phyloP scores from a whole-genome alignment of 768 basidiomycete species.

The Leccinellum albellum region DNA sequence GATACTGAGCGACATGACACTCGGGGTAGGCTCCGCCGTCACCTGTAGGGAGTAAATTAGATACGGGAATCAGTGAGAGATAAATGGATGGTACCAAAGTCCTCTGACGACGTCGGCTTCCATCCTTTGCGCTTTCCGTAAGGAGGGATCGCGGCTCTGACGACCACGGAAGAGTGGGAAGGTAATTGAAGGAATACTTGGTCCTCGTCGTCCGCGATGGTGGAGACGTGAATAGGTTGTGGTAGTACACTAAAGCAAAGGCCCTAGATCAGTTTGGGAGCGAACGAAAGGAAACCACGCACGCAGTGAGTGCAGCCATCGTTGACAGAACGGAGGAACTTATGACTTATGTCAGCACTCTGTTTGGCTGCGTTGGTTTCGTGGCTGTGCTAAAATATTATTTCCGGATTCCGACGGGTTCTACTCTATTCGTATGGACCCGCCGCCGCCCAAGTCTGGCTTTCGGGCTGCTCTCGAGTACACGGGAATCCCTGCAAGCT shows the following conservation, averaged over 20 bases:
- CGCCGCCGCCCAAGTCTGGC: conserved; percentile 43
- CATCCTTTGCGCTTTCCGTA: conserved; percentile 86
- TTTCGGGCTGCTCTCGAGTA: conserved; percentile 59
- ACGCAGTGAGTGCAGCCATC: conserved; percentile 78
- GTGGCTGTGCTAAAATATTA: conserved; percentile 21
- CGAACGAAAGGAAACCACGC: conserved; percentile 31
- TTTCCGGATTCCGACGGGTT: conserved; percentile 21
- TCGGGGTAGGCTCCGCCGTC: conserved; percentile 90
- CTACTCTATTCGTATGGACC: conserved; percentile 6
- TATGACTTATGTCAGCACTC: conserved; percentile 17
- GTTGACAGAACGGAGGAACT: conserved; percentile 19
- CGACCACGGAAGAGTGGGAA: conserved; percentile 38
- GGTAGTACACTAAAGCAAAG: conserved; percentile 54
- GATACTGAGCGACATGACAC: conserved; percentile 97
- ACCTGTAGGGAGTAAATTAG: conserved; percentile 37
- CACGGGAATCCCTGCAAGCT: conserved; percentile 67
- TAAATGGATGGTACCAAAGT: conserved; percentile 63
- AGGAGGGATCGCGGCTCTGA: conserved; percentile 61
- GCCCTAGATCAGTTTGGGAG: not conserved
- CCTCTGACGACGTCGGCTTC: conserved; percentile 77
- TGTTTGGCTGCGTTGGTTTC: conserved; percentile 22
- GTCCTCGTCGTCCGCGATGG: conserved; percentile 60
- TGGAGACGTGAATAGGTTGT: conserved; percentile 53
- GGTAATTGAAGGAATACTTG: conserved; percentile 32
- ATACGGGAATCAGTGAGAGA: not conserved